A percentile compares a stretch with the other conserved stretches of the same genome.
Conservation (phyloP, 345 rosid species). For the Citrus cavaleriei region DNA sequence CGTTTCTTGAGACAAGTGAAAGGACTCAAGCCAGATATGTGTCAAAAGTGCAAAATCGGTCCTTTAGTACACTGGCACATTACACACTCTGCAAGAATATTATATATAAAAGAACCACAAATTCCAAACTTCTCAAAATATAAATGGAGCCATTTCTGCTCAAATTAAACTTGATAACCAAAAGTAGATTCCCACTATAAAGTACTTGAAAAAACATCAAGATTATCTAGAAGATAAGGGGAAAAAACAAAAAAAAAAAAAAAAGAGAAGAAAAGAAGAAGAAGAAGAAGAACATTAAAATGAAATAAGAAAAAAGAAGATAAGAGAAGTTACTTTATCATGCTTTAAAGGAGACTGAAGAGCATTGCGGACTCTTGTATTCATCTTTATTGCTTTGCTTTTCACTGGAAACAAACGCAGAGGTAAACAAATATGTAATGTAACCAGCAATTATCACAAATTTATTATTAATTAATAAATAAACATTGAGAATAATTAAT, state of each 20-base stretch:
- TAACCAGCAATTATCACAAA: background rate
- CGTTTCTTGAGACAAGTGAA: slow-evolving; percentile 58
- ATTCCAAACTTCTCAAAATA: slow-evolving; percentile 23
- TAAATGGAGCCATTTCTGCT: background rate
- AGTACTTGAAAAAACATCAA: background rate
- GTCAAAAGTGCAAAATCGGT: slow-evolving; percentile 40
- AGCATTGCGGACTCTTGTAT: slow-evolving; percentile 64
- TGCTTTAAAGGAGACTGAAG: slow-evolving; percentile 58
- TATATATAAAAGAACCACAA: background rate
- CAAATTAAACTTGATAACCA: slow-evolving; percentile 10
- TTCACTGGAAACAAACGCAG: background rate
- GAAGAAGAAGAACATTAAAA: background rate
- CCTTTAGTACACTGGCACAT: slow-evolving; percentile 22
- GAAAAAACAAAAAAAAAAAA: slow-evolving; percentile 3
- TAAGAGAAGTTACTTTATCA: slow-evolving; percentile 39
- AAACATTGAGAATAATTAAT: background rate
- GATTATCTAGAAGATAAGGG: background rate
- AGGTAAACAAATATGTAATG: background rate
- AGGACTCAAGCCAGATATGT: slow-evolving; percentile 43
- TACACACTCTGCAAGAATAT: slow-evolving; percentile 16
- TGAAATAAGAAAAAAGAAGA: background rate
- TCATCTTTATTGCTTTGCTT: slow-evolving; percentile 42
- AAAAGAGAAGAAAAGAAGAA: background rate
- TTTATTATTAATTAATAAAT: background rate
- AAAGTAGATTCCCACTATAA: background rate